phyloP scores from a whole-genome alignment of 495 filamentous ascomycete species.

The Glarea lozoyensis region DNA sequence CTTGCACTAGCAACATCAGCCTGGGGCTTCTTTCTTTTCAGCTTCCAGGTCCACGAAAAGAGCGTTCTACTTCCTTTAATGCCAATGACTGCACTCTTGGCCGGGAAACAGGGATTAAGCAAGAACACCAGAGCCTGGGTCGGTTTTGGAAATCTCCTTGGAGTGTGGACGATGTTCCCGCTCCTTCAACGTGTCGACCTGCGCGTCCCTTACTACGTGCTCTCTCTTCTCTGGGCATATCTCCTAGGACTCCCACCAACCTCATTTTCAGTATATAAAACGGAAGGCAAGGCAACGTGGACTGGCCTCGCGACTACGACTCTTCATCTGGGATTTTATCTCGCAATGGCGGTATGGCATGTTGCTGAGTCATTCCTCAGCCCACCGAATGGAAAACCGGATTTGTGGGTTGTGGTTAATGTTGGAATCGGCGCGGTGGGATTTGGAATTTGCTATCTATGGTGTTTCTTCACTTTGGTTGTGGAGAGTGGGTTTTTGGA shows the following conservation, averaged over 20 bases:
- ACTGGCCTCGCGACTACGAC: conserved; percentile 48
- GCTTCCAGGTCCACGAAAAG: conserved; percentile 97
- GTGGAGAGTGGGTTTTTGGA: conserved; percentile 30
- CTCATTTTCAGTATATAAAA: conserved; percentile 56
- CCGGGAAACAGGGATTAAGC: conserved; percentile 63
- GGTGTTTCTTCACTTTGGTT: conserved; percentile 71
- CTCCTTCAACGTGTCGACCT: conserved; percentile 79
- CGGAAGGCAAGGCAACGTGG: conserved; percentile 29
- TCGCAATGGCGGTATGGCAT: conserved; percentile 72
- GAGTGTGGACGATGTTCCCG: conserved; percentile 90
- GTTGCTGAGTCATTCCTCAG: conserved; percentile 55
- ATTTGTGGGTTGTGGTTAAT: conserved; percentile 89
- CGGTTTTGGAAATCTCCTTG: conserved; percentile 84
- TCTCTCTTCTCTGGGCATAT: conserved; percentile 83
- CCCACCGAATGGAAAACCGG: conserved; percentile 69
- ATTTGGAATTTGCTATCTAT: conserved; percentile 80
- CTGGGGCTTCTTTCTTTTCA: conserved; percentile 96
- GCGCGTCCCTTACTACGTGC: conserved; percentile 70
- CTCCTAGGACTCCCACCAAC: conserved; percentile 78
- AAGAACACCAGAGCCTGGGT: conserved; percentile 79
- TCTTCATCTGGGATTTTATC: conserved; percentile 67
- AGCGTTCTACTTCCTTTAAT: conserved; percentile 84
- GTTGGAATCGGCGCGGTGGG: conserved; percentile 76
- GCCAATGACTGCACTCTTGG: conserved; percentile 82
- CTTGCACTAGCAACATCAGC: conserved; percentile 70